Evolutionary conservation across 202 grass and related monocot genomes (phyloP).

Genomic region (Setaria viridis): DNA sequence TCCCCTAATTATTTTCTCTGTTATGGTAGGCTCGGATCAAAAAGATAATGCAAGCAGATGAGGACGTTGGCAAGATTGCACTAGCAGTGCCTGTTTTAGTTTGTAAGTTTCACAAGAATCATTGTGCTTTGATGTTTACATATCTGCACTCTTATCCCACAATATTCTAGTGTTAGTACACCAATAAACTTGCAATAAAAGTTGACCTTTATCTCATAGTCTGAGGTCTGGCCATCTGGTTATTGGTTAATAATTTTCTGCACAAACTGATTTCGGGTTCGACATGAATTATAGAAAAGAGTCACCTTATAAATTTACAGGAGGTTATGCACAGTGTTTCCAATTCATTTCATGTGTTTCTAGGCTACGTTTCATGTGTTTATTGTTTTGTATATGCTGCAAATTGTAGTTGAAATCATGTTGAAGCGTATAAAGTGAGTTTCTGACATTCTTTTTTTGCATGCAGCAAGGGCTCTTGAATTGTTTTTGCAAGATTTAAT

Average conservation of each 20-base stretch:
- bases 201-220: background rate
- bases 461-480: slow-evolving; percentile 95
- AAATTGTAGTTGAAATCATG: slow-evolving; percentile 24
- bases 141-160: background rate
- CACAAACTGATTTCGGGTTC: background rate
- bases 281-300: slow-evolving; percentile 1
- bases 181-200: background rate
- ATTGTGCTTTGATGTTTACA: slow-evolving; percentile 21
- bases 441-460: slow-evolving; percentile 40
- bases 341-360: slow-evolving; percentile 23
- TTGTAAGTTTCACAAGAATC: slow-evolving; percentile 66
- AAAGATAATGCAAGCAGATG: slow-evolving; percentile 99
- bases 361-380: background rate
- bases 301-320: background rate
- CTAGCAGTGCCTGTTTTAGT: slow-evolving; percentile 97
- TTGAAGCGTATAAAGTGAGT: slow-evolving; percentile 34
- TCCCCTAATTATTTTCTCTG: slow-evolving; percentile 31
- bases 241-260: background rate
- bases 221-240: background rate
- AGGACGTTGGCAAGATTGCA: slow-evolving; percentile 98
- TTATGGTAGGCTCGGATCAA: slow-evolving; percentile 83
- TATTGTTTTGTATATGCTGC: background rate
- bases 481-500: slow-evolving; percentile 99
- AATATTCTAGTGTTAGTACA: background rate
- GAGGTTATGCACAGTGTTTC: slow-evolving; percentile 5